phyloP scores from a whole-genome alignment of 371 early-diverging fungal species.

The Circinella umbellata region DNA sequence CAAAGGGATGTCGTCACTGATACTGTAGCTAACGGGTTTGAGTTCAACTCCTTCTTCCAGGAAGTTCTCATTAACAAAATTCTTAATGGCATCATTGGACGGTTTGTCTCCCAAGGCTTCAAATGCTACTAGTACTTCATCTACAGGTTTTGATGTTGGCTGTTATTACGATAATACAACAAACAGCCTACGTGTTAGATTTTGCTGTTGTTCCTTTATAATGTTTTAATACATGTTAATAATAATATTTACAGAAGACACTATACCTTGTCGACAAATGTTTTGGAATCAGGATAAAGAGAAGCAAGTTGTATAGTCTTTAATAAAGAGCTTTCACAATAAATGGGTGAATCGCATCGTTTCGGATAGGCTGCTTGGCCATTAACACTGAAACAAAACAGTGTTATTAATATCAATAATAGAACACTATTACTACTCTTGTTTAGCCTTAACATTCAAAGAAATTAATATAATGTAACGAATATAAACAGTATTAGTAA shows the following conservation, averaged over 20 bases:
- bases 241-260: not conserved
- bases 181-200: too few species aligned
- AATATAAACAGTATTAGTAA: too few species aligned
- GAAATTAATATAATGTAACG: not conserved
- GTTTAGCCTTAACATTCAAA: not conserved
- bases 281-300: conserved; percentile 74
- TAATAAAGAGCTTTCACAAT: conserved; percentile 71
- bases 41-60: conserved; percentile 26
- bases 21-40: not conserved
- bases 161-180: conserved; percentile 13
- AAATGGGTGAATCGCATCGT: conserved; percentile 69
- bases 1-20: conserved; percentile 9
- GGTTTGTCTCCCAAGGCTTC: conserved; percentile 53
- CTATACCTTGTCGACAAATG: conserved; percentile 65
- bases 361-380: not conserved
- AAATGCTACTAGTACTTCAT: conserved; percentile 61
- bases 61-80: conserved; percentile 71
- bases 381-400: not conserved
- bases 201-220: not conserved
- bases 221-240: not conserved
- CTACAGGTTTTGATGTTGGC: conserved; percentile 64
- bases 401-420: not conserved
- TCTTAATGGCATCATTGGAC: conserved; percentile 41
- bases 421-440: not conserved
- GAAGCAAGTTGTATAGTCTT: conserved; percentile 63